These are phyloP conservation scores for Entelexis sorbosivorans DNA, from an alignment of 1,139 yeast genomes.

Conservation along the genomic window DNA sequence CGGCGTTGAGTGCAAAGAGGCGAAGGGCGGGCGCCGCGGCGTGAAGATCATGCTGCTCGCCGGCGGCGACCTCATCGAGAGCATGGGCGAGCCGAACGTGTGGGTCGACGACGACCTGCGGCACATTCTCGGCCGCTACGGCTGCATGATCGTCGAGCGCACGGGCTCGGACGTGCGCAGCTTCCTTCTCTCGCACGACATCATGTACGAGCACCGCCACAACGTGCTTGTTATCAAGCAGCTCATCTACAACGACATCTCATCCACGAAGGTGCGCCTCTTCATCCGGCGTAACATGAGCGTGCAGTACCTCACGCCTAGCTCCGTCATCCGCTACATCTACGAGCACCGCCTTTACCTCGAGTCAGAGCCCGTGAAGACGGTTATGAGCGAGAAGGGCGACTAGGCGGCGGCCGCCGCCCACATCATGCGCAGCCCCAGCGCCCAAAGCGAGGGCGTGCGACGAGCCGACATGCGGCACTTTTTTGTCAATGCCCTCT, in stretches of 20 bases:
- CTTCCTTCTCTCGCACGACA: slow-evolving; percentile 82
- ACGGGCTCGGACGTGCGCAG: slow-evolving; percentile 94
- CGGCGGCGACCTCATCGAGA: slow-evolving; percentile 94
- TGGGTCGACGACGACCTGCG: slow-evolving; percentile 97
- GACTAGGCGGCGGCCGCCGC: too few species aligned
- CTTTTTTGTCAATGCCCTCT: too few species aligned
- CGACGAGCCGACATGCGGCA: too few species aligned
- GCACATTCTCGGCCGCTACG: slow-evolving; percentile 89
- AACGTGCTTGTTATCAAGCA: slow-evolving; percentile 92
- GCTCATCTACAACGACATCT: slow-evolving; percentile 87
- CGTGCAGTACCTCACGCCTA: slow-evolving; percentile 87
- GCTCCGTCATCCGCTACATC: slow-evolving; percentile 85
- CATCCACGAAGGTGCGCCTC: slow-evolving; percentile 85
- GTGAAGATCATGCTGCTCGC: slow-evolving; percentile 93
- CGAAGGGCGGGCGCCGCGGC: slow-evolving; percentile 67
- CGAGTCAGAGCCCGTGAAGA: slow-evolving; percentile 88
- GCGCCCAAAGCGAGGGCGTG: too few species aligned
- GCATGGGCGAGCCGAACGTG: slow-evolving; percentile 99
- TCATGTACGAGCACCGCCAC: slow-evolving; percentile 91
- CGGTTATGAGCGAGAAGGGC: slow-evolving; percentile 45
- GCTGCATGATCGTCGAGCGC: slow-evolving; percentile 91
- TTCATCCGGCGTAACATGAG: slow-evolving; percentile 93
- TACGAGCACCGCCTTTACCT: slow-evolving; percentile 82
- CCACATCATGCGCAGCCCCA: too few species aligned
- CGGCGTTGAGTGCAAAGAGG: slow-evolving; percentile 53